Conservation (phyloP, 352 stramenopile genomes). For the Phytophthora rubi region DNA sequence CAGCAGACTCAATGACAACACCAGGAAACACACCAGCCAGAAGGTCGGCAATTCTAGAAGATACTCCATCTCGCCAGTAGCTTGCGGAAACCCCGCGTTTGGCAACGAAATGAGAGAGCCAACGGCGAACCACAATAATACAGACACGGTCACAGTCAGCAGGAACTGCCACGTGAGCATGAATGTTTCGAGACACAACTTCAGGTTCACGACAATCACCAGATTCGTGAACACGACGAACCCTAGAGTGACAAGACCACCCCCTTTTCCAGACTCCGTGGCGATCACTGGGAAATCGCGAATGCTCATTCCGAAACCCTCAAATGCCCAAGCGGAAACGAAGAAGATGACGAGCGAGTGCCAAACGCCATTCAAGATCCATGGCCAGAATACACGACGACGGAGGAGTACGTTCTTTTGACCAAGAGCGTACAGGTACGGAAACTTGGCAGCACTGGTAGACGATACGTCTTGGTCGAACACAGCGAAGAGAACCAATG, state of each 20-base stretch:
- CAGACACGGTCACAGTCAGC: conserved; percentile 56
- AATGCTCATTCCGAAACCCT: conserved; percentile 43
- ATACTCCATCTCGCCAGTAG: conserved; percentile 74
- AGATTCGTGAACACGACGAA: conserved; percentile 86
- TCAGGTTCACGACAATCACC: conserved; percentile 80
- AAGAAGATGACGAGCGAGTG: conserved; percentile 87
- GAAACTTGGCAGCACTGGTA: conserved; percentile 67
- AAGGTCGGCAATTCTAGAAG: conserved; percentile 64
- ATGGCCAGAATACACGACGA: conserved; percentile 81
- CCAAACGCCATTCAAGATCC: conserved; percentile 85
- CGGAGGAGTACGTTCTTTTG: conserved; percentile 70
- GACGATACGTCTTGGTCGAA: conserved; percentile 83
- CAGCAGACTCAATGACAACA: conserved; percentile 68
- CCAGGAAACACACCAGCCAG: conserved; percentile 65
- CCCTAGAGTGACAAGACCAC: conserved; percentile 68
- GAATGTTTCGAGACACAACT: conserved; percentile 78
- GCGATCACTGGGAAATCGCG: conserved; percentile 40
- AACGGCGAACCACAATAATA: conserved; percentile 72
- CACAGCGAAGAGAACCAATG: conserved; percentile 78
- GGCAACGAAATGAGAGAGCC: conserved; percentile 64
- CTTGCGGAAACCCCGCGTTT: conserved; percentile 59
- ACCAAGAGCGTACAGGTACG: conserved; percentile 69
- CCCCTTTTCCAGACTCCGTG: conserved; percentile 49
- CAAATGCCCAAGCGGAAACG: conserved; percentile 71
- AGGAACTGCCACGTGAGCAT: conserved; percentile 79